Evolutionary conservation across 23 red algal species (phyloP).

Genomic region (Rhodosorus marinus): DNA sequence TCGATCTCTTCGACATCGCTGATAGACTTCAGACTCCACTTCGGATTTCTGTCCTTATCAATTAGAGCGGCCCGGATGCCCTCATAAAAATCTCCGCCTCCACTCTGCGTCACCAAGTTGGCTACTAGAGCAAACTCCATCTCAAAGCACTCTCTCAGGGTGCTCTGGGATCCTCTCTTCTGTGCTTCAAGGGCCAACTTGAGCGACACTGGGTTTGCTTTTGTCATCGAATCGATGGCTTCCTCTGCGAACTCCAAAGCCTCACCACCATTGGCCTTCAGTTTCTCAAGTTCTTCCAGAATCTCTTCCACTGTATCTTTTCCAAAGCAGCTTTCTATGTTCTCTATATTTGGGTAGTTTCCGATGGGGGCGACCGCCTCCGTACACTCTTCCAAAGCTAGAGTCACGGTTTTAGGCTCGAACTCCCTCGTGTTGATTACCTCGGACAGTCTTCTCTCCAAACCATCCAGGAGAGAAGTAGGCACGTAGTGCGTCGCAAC

Average conservation of each 20-base stretch:
- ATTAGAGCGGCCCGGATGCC: conserved; percentile 67
- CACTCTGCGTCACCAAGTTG: conserved; percentile 11
- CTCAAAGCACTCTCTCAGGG: conserved; percentile 23
- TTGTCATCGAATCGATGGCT: conserved; percentile 9
- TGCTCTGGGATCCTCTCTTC: conserved; percentile 11
- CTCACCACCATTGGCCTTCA: not conserved
- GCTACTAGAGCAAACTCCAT: conserved; percentile 46
- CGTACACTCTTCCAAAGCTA: no score
- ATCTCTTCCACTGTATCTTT: conserved; percentile 12
- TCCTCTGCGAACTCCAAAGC: conserved; percentile 12
- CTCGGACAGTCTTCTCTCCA: no score
- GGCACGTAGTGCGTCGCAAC: conserved; percentile 89
- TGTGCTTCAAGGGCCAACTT: conserved; percentile 35
- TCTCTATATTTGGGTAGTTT: not conserved
- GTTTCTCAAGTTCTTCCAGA: conserved; percentile 3
- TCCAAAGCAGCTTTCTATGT: conserved; percentile 8
- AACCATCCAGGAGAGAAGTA: no score
- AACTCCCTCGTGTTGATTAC: no score
- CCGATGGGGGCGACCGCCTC: not conserved
- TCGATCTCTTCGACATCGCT: no score
- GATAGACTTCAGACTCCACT: conserved; percentile 30
- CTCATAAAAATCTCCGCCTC: conserved; percentile 47
- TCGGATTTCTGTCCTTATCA: conserved; percentile 33
- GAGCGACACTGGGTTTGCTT: conserved; percentile 17
- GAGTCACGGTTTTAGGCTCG: no score